Evolutionary conservation across 148 eudicot genomes (phyloP), one percentile per base, ranked within the genome.

Genomic region (Nyssa sinensis): DNA sequence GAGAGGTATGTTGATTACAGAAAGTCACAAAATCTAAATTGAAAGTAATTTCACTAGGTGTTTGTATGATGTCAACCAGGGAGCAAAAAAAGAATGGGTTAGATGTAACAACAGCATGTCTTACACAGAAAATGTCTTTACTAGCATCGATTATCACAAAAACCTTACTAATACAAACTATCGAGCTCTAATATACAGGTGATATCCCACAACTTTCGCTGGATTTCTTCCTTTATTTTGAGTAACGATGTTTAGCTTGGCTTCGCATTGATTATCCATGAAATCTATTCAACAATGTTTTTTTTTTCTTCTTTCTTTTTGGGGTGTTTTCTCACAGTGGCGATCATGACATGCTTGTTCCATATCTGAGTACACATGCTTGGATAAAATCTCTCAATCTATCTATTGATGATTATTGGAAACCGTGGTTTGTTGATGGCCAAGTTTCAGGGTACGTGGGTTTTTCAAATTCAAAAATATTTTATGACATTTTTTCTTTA

Each of bases 181-280:
- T 27, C 84, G 74, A 25, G 83, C 80, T 17, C 71, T 86, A 5
- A 16, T 86, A 34, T 86, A 86, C 83, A 83, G 89, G 89, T 86
- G 3, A 33, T 53, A 27, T 41, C 37, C 35, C 61, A n/a, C 67
- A 10, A 44, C 51, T 44, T 39, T 2, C 41, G n/a, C n/a, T n/a
- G n/a, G n/a, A n/a, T n/a, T n/a, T n/a, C n/a, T n/a, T n/a, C n/a
- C n/a, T n/a, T n/a, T n/a, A n/a, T n/a, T n/a, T n/a, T n/a, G n/a
- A n/a, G n/a, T n/a, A n/a, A n/a, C n/a, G n/a, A n/a, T n/a, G n/a
- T n/a, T n/a, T n/a, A n/a, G n/a, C n/a, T n/a, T n/a, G n/a, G n/a
- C n/a, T n/a, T n/a, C n/a, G 5, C 41, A 37, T 37, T 3, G 8
- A 37, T 37, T 3, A 3, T 37, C 41, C 8, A 37, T 1, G 11